Conservation (phyloP, 768 basidiomycete species). For the Phaeotremella skinneri region DNA sequence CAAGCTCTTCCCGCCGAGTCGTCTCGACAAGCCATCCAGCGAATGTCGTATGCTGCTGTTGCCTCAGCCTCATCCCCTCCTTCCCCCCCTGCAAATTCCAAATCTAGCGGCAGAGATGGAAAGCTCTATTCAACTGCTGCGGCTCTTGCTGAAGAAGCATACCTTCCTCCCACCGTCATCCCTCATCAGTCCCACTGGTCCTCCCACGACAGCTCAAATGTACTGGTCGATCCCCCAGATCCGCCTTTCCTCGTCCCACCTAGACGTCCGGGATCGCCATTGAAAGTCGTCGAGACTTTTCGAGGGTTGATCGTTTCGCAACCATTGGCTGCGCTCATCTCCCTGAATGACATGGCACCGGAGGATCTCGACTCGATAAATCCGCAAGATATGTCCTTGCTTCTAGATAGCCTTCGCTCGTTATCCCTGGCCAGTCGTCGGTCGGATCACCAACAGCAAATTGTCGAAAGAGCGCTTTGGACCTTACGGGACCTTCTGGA, state of each 20-base stretch:
- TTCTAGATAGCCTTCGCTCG: slow-evolving; percentile 5
- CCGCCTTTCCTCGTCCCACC: not conserved
- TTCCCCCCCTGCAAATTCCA: not conserved
- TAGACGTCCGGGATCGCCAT: slow-evolving; percentile 3
- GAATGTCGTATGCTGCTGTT: not conserved
- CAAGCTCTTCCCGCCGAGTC: slow-evolving; percentile 21
- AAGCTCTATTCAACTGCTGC: slow-evolving; percentile 15
- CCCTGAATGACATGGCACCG: slow-evolving; percentile 6
- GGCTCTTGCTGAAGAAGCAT: not conserved
- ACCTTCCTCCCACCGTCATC: not conserved
- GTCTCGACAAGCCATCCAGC: slow-evolving; percentile 12
- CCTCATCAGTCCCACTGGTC: not conserved
- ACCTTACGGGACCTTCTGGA: slow-evolving; percentile 11
- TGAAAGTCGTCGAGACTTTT: slow-evolving; percentile 22
- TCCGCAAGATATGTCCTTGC: slow-evolving; percentile 7
- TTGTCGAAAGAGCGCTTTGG: slow-evolving; percentile 7
- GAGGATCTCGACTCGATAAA: slow-evolving; percentile 7
- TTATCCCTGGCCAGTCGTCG: not conserved
- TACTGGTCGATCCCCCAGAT: not conserved
- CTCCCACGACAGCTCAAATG: not conserved
- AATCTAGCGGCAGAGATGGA: slow-evolving; percentile 5
- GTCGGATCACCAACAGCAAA: slow-evolving; percentile 1
- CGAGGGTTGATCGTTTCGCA: slow-evolving; percentile 18
- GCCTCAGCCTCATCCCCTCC: not conserved
- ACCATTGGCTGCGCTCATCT: slow-evolving; percentile 15